Evolutionary conservation across 1,284 basidiomycete genomes (phyloP).

Genomic region (Trichosporon asahii): DNA sequence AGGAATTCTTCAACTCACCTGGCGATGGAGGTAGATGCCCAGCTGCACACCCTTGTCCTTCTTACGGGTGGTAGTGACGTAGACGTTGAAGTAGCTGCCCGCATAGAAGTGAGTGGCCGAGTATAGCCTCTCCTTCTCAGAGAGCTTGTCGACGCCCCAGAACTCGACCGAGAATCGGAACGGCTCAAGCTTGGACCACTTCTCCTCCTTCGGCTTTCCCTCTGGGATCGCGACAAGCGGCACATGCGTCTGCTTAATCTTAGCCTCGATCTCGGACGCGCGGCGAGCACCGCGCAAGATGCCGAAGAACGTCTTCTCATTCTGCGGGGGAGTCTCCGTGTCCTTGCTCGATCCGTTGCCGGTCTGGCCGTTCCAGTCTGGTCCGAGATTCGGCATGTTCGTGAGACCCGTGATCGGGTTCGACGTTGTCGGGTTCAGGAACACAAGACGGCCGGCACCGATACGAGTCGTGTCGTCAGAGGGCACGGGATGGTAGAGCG

Average conservation of each 20-base stretch:
- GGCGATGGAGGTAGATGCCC: constrained; percentile 85
- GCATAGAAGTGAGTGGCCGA: constrained; percentile 55
- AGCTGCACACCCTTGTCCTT: constrained; percentile 67
- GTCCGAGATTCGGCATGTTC: constrained; percentile 46
- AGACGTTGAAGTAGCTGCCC: constrained; percentile 43
- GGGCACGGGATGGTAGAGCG: constrained; percentile 66
- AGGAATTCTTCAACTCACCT: constrained; percentile 43
- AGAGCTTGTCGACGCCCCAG: constrained; percentile 76
- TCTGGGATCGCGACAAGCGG: constrained; percentile 15
- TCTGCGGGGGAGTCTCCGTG: constrained; percentile 34
- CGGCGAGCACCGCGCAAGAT: constrained; percentile 37
- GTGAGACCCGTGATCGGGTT: constrained; percentile 21
- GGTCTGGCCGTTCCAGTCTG: constrained; percentile 24
- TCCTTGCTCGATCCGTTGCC: constrained; percentile 38
- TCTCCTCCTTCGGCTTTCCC: constrained; percentile 27
- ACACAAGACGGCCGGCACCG: constrained; percentile 65
- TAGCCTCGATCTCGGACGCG: constrained; percentile 39
- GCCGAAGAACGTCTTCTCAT: constrained; percentile 52
- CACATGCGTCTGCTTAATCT: constrained; percentile 28
- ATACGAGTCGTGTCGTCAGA: constrained; percentile 72
- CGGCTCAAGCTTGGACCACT: constrained; percentile 58
- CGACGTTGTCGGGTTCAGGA: constrained; percentile 35
- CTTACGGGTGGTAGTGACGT: constrained; percentile 76
- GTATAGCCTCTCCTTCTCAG: constrained; percentile 70
- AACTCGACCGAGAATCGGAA: constrained; percentile 79